Base-by-base conservation (phyloP, 2,329 filamentous ascomycete genomes). In the Mollisia scopiformis region DNA sequence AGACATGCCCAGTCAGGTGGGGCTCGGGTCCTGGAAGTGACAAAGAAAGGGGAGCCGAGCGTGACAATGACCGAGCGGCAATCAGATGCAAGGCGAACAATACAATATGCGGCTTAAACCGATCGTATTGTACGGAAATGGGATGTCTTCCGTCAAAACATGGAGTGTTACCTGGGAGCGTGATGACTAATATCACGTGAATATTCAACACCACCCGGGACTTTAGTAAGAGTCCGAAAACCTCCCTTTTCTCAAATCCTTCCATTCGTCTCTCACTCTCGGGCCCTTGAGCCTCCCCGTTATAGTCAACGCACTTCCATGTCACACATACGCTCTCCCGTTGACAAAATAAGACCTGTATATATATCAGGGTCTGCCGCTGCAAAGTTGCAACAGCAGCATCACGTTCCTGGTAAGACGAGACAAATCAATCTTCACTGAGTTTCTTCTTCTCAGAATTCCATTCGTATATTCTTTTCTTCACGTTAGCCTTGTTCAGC, bases 191-290 rank as follows among this genome's bases (percentile, higher is more conserved):
- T 2, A 35, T 35, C 39, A 43, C 39, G 39, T 43, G 39, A 43
- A 2, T n/a, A n/a, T 10, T 19, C 39, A 19, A 10, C 13, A 6
- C n/a, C 39, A 2, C 16, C 6, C 55, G 55, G 55, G 46, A 13
- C 30, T 39, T 58, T 51, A 51, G 46, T 58, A 58, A 58, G 30
- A 58, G 55, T 52, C 55, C 55, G 55, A 43, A 41, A 50, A 35
- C 7, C 25, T 30, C 3, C n/a, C n/a, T n/a, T n/a, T n/a, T n/a
- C n/a, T n/a, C 13, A 6, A 6, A 13, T 10, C 6, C 3, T 28
- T 37, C 39, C n/a, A 47, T 21, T 13, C 23, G 19, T 19, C 28
- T n/a, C 30, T n/a, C 10, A 49, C 35, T 23, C n/a, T 28, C 56
- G 47, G 33, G 25, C 35, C 53, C 14, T 52, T 58, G 33, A 19